Base-by-base conservation (phyloP, 2,329 filamentous ascomycete species). In the Xylaria multiplex region DNA sequence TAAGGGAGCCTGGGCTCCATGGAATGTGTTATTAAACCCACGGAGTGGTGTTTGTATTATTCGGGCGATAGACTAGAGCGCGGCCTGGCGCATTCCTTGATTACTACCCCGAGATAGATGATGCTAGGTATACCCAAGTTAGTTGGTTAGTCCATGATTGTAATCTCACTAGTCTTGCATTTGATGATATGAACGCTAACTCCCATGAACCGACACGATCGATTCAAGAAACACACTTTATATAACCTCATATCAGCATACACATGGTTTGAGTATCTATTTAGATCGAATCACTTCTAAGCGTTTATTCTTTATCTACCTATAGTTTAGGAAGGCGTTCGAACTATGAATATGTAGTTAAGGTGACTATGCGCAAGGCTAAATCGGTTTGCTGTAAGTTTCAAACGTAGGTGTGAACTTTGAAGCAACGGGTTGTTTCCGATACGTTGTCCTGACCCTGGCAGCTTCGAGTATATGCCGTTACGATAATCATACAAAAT, bases 391-490 rank as follows among this genome's bases (percentile, higher is more conserved):
- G 45, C 52, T 13, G 24, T 30, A 40, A 30, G 37, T 52, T 61
- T 59, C 27, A 27, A 27, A 27, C 27, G 55, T 55, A 66, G 35
- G 45, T 37, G 37, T 64, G 27, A 55, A 49, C n/a, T 55, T n/a
- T 19, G 40, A 53, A 48, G 30, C 46, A 19, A 42, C 30, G 59
- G 56, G 27, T 62, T 61, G 56, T 54, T 66, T 64, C 66, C 66
- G 66, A 67, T 67, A 62, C 61, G 57, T 43, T 64, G 49, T 43
- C 49, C 54, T 53, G 22, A 37, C 35, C 40, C 55, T 48, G 40
- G 16, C 11, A 40, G 37, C 27, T 46, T 68, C 32, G 40, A 57
- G 13, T 52, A 24, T 45, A 57, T 43, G 30, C 42, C 22, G 32
- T 60, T 14, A 8, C 9, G 9, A 40, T 55, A 52, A 37, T 35